These are phyloP conservation scores for Lunularia cruciata DNA, from an alignment of 225 moss, liverwort and hornwort genomes.

Conservation along the genomic window DNA sequence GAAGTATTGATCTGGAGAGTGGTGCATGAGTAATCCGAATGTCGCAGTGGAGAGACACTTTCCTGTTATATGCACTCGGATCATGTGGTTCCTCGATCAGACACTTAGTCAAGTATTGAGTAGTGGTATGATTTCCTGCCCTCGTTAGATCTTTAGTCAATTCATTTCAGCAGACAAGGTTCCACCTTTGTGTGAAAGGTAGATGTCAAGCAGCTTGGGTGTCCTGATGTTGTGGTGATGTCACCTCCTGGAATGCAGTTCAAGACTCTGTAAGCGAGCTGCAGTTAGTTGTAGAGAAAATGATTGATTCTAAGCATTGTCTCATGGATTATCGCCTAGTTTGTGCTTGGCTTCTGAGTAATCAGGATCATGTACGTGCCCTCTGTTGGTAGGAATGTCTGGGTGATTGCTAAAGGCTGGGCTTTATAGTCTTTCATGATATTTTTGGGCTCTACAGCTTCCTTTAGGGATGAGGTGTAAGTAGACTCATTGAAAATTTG, in stretches of 20 bases:
- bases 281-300: slow-evolving; percentile 13
- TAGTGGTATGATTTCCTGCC: not conserved
- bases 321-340: not conserved
- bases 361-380: not conserved
- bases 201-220: slow-evolving; percentile 10
- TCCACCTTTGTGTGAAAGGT: slow-evolving; percentile 7
- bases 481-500: too few relatives aligned
- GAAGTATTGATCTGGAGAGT: slow-evolving; percentile 8
- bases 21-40: slow-evolving; percentile 8
- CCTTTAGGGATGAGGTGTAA: too few relatives aligned
- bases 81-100: not conserved
- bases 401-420: too few relatives aligned
- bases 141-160: not conserved
- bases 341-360: slow-evolving; percentile 8
- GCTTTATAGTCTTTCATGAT: too few relatives aligned
- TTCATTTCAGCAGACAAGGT: slow-evolving; percentile 7
- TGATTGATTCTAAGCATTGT: slow-evolving; percentile 8
- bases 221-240: slow-evolving; percentile 20
- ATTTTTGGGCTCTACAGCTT: too few relatives aligned
- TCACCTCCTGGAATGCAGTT: slow-evolving; percentile 6
- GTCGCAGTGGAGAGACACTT: not conserved
- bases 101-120: slow-evolving; percentile 7
- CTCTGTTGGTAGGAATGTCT: not conserved
- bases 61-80: not conserved
- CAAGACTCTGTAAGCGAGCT: slow-evolving; percentile 7